Evolutionary conservation across 202 grass and related monocot genomes (phyloP), one percentile per base, ranked within the genome.

Genomic region (Saccharum hybrid): DNA sequence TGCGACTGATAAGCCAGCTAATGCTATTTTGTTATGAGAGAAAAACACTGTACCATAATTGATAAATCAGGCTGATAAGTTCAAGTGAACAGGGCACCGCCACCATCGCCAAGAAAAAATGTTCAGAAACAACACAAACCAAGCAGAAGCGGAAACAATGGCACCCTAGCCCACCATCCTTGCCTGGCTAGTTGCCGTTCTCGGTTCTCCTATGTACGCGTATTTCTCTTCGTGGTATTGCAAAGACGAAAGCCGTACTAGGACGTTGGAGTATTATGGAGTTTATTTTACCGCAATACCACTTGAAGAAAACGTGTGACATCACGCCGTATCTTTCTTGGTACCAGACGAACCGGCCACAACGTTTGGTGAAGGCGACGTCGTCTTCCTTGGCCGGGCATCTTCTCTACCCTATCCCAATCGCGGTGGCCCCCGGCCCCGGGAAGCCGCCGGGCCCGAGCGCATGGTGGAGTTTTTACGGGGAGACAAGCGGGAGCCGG

Each of bases 301-400:
- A 23, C n/a, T 70, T 57, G 78, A 60, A 68, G 34, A 81, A 42
- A 81, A 71, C 71, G 71, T 41, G 66, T 31, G 65, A 1, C 21
- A 30, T 57, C 3, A 18, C 10, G 19, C 4, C 49, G 78, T 81
- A 59, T 70, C 65, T 70, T 57, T 69, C 33, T 56, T 40, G 78
- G 66, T 71, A 60, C 14, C 49, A 81, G 78, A 42, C 8, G 64
- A 68, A 67, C 2, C 12, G 57, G n/a, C 14, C 56, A 21, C 7
- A 10, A 19, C 15, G 74, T 33, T 77, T 64, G 40, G 56, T 12
- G 75, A 19, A 43, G 22, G 59, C 74, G 74, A 62, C 56, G 16
- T 16, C 28, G 22, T 42, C 43, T 33, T 49, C 26, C 14, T 4
- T 4, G 28, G 23, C 26, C 41, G 42, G 23, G 23, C 12, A 31